phyloP scores from a whole-genome alignment of 2,329 filamentous ascomycete species.

The Venturia oleaginea region DNA sequence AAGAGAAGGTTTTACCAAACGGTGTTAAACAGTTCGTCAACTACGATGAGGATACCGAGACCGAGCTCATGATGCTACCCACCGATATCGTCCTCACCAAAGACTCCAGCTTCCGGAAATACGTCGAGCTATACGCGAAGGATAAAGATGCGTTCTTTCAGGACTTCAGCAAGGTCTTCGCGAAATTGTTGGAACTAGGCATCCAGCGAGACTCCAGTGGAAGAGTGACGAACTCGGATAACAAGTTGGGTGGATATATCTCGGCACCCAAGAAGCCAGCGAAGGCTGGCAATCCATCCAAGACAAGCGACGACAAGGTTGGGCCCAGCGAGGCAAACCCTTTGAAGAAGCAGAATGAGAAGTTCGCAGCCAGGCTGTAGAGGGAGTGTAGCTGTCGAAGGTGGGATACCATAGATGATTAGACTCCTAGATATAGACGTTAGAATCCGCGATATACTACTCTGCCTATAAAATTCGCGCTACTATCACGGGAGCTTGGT shows the following conservation, averaged over 20 bases:
- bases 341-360: slow-evolving; percentile 32
- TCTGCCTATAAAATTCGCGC: neutral
- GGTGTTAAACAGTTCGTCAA: slow-evolving; percentile 51
- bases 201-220: slow-evolving; percentile 47
- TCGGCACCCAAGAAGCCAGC: slow-evolving; percentile 49
- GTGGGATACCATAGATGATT: neutral
- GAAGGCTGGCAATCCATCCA: slow-evolving; percentile 24
- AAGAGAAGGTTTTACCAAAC: slow-evolving; percentile 43
- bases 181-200: slow-evolving; percentile 52
- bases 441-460: neutral
- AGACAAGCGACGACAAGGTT: slow-evolving; percentile 23
- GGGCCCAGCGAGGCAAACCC: slow-evolving; percentile 28
- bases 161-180: slow-evolving; percentile 50
- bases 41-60: slow-evolving; percentile 47
- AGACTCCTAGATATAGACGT: neutral
- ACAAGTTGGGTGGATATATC: slow-evolving; percentile 46
- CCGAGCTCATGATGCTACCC: slow-evolving; percentile 57
- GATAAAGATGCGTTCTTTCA: slow-evolving; percentile 55
- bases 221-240: slow-evolving; percentile 47
- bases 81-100: slow-evolving; percentile 51
- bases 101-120: slow-evolving; percentile 45
- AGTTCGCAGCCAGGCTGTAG: slow-evolving; percentile 33
- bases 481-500: neutral
- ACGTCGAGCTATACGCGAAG: slow-evolving; percentile 50
- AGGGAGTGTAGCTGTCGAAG: neutral